These are phyloP conservation scores for Microsporum audouinii DNA, from an alignment of 2,329 filamentous ascomycete species.

Conservation along the genomic window DNA sequence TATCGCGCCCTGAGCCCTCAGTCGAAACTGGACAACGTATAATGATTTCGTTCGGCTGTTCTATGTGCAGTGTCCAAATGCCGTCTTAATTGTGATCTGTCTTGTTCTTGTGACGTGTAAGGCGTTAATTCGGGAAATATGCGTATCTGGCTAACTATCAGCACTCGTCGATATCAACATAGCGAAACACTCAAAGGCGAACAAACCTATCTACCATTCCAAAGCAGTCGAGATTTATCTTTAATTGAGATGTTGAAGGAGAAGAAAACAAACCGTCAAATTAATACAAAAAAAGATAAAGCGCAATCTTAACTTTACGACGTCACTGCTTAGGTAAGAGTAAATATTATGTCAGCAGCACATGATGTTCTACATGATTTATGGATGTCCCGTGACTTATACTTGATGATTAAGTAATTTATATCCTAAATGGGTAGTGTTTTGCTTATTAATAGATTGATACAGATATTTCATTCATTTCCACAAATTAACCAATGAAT, in stretches of 20 bases:
- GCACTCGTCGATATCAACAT: neutral
- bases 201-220: neutral
- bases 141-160: neutral
- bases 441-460: neutral
- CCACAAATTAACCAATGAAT: neutral
- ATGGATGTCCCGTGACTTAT: neutral
- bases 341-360: neutral
- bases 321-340: constrained; percentile 1
- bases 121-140: neutral
- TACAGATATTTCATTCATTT: neutral
- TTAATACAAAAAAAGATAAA: neutral
- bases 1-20: neutral
- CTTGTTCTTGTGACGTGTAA: constrained; percentile 2
- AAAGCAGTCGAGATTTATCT: neutral
- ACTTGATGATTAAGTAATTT: neutral
- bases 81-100: neutral
- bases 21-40: neutral
- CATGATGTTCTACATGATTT: neutral
- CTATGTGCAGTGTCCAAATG: neutral
- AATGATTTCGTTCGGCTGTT: neutral
- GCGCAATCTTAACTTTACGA: constrained; percentile 1
- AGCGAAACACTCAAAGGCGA: too few species aligned
- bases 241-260: neutral
- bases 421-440: neutral
- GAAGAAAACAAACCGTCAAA: neutral